A percentile compares a stretch with the other conserved stretches of the same genome.
Conservation (phyloP, 1,284 basidiomycete genomes). For the Kwoniella shivajii region DNA sequence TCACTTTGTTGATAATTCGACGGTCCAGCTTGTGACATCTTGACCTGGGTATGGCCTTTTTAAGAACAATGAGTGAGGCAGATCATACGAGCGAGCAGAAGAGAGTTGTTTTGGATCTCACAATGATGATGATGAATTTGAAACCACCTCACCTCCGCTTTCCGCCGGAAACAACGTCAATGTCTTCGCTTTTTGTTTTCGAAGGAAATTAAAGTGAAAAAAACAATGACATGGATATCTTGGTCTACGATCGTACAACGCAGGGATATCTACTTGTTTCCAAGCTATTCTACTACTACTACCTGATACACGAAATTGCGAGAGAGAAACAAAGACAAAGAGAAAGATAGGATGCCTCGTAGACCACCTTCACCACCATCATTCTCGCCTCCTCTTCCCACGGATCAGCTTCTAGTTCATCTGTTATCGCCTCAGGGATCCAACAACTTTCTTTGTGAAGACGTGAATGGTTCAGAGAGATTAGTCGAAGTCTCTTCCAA, state of each 20-base stretch:
- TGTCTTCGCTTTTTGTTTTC: too few relatives aligned
- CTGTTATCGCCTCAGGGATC: slow-evolving; percentile 43
- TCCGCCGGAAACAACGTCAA: too few relatives aligned
- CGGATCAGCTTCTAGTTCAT: slow-evolving; percentile 32
- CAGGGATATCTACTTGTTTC: too few relatives aligned
- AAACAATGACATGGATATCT: too few relatives aligned
- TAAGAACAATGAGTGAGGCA: not conserved
- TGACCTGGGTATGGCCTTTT: not conserved
- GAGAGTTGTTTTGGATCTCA: not conserved
- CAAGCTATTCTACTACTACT: too few relatives aligned
- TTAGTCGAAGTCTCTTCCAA: slow-evolving; percentile 42
- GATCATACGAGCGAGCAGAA: not conserved
- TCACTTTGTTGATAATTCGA: not conserved
- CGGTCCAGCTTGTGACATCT: not conserved
- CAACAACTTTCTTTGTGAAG: slow-evolving; percentile 38
- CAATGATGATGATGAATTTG: too few relatives aligned
- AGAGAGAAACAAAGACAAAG: not conserved
- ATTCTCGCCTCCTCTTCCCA: slow-evolving; percentile 32
- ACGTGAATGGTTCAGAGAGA: slow-evolving; percentile 30
- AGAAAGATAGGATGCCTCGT: slow-evolving; percentile 55
- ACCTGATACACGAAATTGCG: not conserved
- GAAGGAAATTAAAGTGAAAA: too few relatives aligned
- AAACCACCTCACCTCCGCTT: too few relatives aligned
- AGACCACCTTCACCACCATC: slow-evolving; percentile 65
- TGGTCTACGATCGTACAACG: too few relatives aligned